A percentile compares a stretch with the other conserved stretches of the same genome.
Evolutionary conservation across 2,329 filamentous ascomycete species (phyloP).

Genomic region (Macrophomina pseudophaseolina): DNA sequence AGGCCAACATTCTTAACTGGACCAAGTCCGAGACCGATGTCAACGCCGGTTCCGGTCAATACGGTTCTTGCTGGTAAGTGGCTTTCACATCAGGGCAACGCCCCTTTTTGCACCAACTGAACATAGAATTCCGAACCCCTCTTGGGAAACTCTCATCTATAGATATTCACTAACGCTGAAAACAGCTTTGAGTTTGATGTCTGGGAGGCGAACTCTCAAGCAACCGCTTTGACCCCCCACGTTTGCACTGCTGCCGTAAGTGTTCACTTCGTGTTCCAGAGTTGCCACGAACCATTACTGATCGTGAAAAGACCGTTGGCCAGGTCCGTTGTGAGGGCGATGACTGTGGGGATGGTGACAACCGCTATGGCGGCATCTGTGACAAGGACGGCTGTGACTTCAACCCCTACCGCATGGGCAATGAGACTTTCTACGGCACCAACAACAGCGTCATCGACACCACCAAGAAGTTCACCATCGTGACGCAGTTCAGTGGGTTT

Average conservation of each 20-base stretch:
- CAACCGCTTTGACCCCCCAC: conserved; percentile 69
- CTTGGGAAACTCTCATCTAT: too few species aligned
- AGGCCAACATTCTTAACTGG: conserved; percentile 63
- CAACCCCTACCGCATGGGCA: conserved; percentile 66
- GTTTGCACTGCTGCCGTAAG: conserved; percentile 53
- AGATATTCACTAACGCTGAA: too few species aligned
- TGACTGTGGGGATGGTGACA: conserved; percentile 45
- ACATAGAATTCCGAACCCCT: too few species aligned
- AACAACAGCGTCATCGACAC: conserved; percentile 52
- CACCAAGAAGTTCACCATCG: conserved; percentile 52
- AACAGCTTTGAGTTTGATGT: conserved; percentile 67
- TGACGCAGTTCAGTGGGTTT: conserved; percentile 54
- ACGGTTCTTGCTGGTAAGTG: conserved; percentile 62
- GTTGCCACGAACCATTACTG: not conserved
- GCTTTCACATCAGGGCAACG: not conserved
- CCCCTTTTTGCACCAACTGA: not conserved
- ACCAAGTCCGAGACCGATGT: conserved; percentile 56
- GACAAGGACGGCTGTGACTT: conserved; percentile 73
- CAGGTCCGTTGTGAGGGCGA: conserved; percentile 60
- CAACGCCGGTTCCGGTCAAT: conserved; percentile 59
- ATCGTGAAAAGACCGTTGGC: conserved; percentile 40
- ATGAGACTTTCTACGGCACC: conserved; percentile 66
- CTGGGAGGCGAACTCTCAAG: conserved; percentile 72
- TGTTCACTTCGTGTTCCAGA: conserved; percentile 8
- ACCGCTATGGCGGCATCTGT: conserved; percentile 67